Percentiles rank a stretch among this genome's conserved stretches.
phyloP scores from a whole-genome alignment of 176 grass and related monocot genomes.

The Saccharum spontaneum region DNA sequence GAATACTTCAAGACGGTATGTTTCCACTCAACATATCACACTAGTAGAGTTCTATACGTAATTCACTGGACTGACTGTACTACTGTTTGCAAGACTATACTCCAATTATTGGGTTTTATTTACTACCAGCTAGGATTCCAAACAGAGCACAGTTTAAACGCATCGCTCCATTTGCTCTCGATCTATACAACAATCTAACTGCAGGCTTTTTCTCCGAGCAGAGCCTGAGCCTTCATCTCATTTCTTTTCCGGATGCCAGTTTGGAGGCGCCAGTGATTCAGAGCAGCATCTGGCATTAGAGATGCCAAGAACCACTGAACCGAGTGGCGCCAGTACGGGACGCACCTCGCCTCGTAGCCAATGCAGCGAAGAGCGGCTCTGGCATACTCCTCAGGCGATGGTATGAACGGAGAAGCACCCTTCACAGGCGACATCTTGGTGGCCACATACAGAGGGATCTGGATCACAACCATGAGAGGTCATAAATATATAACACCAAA shows the following conservation, averaged over 20 bases:
- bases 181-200: no score
- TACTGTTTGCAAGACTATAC: not conserved
- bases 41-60: not conserved
- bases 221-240: slow-evolving; percentile 15
- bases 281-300: slow-evolving; percentile 35
- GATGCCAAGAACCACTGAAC: slow-evolving; percentile 51
- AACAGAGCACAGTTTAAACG: no score
- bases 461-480: not conserved
- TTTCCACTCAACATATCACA: not conserved
- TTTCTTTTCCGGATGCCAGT: slow-evolving; percentile 48
- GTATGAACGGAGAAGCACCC: slow-evolving; percentile 47
- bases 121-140: no score
- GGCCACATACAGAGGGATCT: slow-evolving; percentile 64
- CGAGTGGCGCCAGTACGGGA: slow-evolving; percentile 63
- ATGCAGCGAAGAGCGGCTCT: slow-evolving; percentile 37
- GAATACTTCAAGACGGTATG: no score
- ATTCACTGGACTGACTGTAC: not conserved
- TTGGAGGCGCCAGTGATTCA: slow-evolving; percentile 49
- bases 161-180: no score
- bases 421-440: slow-evolving; percentile 53
- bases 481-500: no score
- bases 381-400: slow-evolving; percentile 46
- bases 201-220: not conserved
- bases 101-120: no score
- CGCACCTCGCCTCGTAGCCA: slow-evolving; percentile 42